Evolutionary conservation across 2,329 filamentous ascomycete species (phyloP).

Genomic region (Trichoderma koningiopsis): DNA sequence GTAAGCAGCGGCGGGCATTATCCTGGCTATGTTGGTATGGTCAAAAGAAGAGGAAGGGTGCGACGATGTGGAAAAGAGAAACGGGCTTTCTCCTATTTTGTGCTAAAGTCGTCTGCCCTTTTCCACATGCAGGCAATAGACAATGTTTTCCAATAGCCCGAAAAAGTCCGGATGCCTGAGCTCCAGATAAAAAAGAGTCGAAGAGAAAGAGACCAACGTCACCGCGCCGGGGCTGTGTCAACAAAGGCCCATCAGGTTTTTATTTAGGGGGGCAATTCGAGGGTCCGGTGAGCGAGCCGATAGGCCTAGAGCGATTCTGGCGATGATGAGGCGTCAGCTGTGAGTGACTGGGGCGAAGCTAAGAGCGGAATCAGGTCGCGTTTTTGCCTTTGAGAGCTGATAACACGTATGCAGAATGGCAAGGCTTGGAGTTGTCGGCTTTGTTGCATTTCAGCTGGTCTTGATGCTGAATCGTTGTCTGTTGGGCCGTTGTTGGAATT

Average conservation of each 20-base stretch:
- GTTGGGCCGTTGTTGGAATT: not conserved
- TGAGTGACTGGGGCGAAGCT: constrained; percentile 6
- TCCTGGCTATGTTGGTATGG: not conserved
- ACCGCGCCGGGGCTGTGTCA: constrained; percentile 25
- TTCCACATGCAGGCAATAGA: not conserved
- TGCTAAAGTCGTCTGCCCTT: not conserved
- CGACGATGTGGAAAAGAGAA: not conserved
- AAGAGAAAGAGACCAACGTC: constrained; percentile 18
- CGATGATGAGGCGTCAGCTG: constrained; percentile 24
- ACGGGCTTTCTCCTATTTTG: not conserved
- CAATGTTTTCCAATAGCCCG: not conserved
- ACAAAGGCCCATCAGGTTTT: constrained; percentile 6
- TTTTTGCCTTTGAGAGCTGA: not conserved
- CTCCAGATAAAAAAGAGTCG: not conserved
- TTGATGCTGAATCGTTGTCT: not conserved
- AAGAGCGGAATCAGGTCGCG: not conserved
- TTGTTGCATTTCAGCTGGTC: not conserved
- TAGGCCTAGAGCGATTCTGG: constrained; percentile 5
- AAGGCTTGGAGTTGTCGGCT: not conserved
- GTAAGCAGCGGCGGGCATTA: constrained; percentile 13
- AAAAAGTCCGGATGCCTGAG: not conserved
- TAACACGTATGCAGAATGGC: not conserved
- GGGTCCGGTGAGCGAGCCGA: constrained; percentile 18
- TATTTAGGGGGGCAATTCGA: constrained; percentile 16
- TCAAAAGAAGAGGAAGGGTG: not conserved